Percentiles rank a stretch among this genome's conserved stretches.
Evolutionary conservation across 495 filamentous ascomycete genomes (phyloP).

Genomic region (Penicillium longicatenatum): DNA sequence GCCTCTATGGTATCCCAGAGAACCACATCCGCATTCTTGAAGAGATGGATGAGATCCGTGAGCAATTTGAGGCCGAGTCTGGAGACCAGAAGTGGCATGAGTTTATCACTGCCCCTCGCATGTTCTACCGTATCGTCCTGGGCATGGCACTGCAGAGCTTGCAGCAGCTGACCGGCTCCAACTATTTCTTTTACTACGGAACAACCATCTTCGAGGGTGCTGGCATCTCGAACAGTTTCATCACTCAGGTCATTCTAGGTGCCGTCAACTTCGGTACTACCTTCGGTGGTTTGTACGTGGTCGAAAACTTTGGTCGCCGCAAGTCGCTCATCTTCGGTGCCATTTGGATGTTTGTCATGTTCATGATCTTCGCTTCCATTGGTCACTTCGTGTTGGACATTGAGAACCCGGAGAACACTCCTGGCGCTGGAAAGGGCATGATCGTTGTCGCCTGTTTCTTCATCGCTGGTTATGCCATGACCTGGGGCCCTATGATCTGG

Average conservation of each 20-base stretch:
- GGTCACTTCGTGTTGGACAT: conserved; percentile 66
- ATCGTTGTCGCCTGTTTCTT: conserved; percentile 75
- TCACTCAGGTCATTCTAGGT: conserved; percentile 73
- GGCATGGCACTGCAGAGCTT: conserved; percentile 70
- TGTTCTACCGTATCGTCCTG: conserved; percentile 69
- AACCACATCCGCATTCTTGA: conserved; percentile 63
- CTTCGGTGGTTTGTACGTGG: conserved; percentile 69
- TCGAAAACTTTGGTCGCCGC: conserved; percentile 71
- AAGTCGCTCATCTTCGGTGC: conserved; percentile 67
- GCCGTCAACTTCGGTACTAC: conserved; percentile 74
- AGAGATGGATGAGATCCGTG: conserved; percentile 66
- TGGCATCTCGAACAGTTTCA: conserved; percentile 67
- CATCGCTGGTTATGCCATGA: conserved; percentile 55
- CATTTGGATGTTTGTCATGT: conserved; percentile 67
- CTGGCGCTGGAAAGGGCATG: conserved; percentile 69
- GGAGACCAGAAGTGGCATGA: conserved; percentile 64
- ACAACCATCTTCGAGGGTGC: conserved; percentile 72
- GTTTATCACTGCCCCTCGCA: conserved; percentile 69
- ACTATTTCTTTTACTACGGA: conserved; percentile 82
- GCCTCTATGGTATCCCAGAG: conserved; percentile 68
- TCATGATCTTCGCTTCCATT: conserved; percentile 70
- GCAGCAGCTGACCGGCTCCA: conserved; percentile 70
- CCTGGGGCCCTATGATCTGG: conserved; percentile 85
- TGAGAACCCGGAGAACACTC: conserved; percentile 52
- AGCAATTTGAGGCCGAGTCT: conserved; percentile 58